Evolutionary conservation across 805 yeast genomes (phyloP).

Genomic region (Wickerhamomyces subpelliculosus): DNA sequence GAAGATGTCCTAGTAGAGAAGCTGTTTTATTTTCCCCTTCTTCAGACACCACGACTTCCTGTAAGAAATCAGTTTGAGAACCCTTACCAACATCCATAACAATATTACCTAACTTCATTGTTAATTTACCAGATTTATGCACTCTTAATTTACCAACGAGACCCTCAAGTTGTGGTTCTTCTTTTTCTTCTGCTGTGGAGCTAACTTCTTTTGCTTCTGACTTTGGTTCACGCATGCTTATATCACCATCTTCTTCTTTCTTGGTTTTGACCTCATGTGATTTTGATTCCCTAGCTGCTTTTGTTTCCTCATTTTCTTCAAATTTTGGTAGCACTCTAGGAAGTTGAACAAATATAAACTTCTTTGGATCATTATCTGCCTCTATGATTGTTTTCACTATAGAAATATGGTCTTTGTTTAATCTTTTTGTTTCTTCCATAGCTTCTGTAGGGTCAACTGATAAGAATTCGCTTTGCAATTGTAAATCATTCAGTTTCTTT

Average conservation of each 20-base stretch:
- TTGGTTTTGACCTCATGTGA: slow-evolving; percentile 10
- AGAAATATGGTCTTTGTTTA: slow-evolving; percentile 32
- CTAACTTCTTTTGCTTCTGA: background rate
- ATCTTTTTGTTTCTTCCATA: slow-evolving; percentile 27
- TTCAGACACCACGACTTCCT: slow-evolving; percentile 65
- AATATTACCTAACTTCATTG: slow-evolving; percentile 67
- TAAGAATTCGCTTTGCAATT: slow-evolving; percentile 21
- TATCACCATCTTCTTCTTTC: slow-evolving; percentile 1
- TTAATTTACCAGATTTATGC: slow-evolving; percentile 78
- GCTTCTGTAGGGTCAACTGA: slow-evolving; percentile 27
- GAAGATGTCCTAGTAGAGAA: slow-evolving; percentile 46
- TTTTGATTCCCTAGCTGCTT: background rate
- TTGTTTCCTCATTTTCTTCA: slow-evolving; percentile 10
- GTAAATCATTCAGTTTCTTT: slow-evolving; percentile 22
- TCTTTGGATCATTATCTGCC: slow-evolving; percentile 26
- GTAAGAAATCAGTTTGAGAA: slow-evolving; percentile 59
- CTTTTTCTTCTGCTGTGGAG: slow-evolving; percentile 4
- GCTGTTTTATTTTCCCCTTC: slow-evolving; percentile 33
- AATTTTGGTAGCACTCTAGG: slow-evolving; percentile 32
- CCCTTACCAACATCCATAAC: slow-evolving; percentile 69
- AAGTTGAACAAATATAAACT: slow-evolving; percentile 31
- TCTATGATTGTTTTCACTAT: slow-evolving; percentile 22
- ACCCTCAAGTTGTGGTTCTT: slow-evolving; percentile 37
- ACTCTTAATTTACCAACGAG: slow-evolving; percentile 65
- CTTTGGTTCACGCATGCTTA: background rate